These are phyloP conservation scores for Paecilomyces dactylethromorphus DNA, from an alignment of 2,329 filamentous ascomycete species.

Conservation along the genomic window DNA sequence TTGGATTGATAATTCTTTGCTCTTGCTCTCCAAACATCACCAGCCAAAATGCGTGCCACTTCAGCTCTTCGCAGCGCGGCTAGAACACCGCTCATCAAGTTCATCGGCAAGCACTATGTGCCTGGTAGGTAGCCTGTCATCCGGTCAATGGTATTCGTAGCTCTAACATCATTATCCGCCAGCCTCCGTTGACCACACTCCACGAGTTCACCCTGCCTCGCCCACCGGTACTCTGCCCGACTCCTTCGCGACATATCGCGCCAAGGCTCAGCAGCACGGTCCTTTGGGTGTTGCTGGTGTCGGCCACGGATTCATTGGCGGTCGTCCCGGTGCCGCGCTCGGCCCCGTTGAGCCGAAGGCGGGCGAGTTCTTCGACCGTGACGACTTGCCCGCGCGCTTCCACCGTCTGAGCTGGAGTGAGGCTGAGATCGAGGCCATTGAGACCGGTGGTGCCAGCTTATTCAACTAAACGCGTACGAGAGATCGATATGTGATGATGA, in stretches of 20 bases:
- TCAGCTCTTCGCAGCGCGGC: constrained; percentile 34
- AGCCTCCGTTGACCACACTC: constrained; percentile 48
- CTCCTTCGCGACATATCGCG: constrained; percentile 56
- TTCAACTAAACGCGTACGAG: constrained; percentile 37
- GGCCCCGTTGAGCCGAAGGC: constrained; percentile 64
- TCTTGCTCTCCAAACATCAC: constrained; percentile 1
- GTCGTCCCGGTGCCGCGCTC: constrained; percentile 60
- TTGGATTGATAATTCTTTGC: constrained; percentile 4
- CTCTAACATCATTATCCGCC: constrained; percentile 5
- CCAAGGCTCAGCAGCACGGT: constrained; percentile 59
- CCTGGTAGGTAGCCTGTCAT: constrained; percentile 31
- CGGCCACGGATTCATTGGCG: constrained; percentile 46
- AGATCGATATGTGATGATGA: not conserved
- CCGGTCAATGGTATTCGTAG: not conserved
- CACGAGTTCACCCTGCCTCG: constrained; percentile 53
- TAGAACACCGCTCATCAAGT: constrained; percentile 44
- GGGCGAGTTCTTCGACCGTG: constrained; percentile 81
- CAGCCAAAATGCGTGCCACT: constrained; percentile 36
- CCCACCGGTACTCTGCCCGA: constrained; percentile 51
- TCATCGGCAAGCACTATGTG: constrained; percentile 41
- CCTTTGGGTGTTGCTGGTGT: constrained; percentile 41
- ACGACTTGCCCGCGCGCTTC: constrained; percentile 80
- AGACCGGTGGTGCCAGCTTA: constrained; percentile 79
- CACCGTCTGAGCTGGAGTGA: constrained; percentile 64
- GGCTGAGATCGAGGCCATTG: constrained; percentile 90